Evolutionary conservation across 2,329 filamentous ascomycete genomes (phyloP), one percentile per base, ranked within the genome.

Genomic region (Pyrenophora graminea): DNA sequence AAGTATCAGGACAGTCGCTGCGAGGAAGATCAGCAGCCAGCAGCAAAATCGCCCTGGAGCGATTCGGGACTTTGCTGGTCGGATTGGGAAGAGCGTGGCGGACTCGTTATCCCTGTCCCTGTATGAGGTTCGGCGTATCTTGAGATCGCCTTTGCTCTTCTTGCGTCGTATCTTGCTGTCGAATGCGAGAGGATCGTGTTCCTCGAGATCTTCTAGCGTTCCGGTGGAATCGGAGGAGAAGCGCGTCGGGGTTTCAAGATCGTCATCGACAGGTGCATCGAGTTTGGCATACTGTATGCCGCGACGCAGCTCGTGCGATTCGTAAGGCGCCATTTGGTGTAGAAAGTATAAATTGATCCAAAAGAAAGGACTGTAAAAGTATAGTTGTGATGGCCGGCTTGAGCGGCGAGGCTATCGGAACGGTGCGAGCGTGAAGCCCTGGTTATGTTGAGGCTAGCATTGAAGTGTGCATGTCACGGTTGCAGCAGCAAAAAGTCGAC

Each of bases 151-250:
- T 1, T 64, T 63, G 49, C 69, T 71, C 59, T 71, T 72, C 68
- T 71, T 76, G 61, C 68, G 76, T 72, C 70, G 73, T 61, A 74
- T 70, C 51, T 59, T 72, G 58, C 62, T 70, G 56, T 69, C 71
- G 55, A 72, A 73, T 51, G 76, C 76, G 6, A 79, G 67, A 15
- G 77, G 77, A 51, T 79, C 77, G 58, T 78, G 71, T 48, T 78
- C 77, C 55, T 78, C 76, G 51, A 79, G 67, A 55, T 74, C 72
- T 59, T 73, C 66, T 46, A 68, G 66, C n/a, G 69, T 72, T 15
- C 56, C 61, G 46, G 66, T 64, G 12, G 69, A 70, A 27, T 72
- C 71, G 56, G 69, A 67, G 43, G 74, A 75, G 52, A 63, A 66
- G 58, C 74, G 61, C 45, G 64, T 61, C 33, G 72, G 68, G 21